Percentiles rank a stretch among this genome's conserved stretches.
phyloP scores from a whole-genome alignment of 495 filamentous ascomycete species.

The Penicillium odoratum region DNA sequence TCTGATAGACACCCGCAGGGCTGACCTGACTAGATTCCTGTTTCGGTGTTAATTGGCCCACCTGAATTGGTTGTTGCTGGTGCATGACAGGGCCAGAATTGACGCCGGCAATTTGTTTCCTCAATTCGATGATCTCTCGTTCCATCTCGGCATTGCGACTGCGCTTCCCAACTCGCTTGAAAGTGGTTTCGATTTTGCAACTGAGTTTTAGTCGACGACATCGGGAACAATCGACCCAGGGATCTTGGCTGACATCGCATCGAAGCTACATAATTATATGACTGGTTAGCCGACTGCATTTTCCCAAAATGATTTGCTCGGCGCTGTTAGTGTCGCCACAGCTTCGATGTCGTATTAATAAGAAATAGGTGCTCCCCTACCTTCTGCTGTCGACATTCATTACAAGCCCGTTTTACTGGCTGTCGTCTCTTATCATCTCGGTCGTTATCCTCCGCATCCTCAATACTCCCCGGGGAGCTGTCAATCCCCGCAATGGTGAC shows the following conservation, averaged over 20 bases:
- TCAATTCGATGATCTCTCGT: constrained; percentile 57
- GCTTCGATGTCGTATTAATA: constrained; percentile 6
- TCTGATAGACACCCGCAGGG: constrained; percentile 43
- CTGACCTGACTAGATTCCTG: constrained; percentile 52
- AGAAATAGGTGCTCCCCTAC: constrained; percentile 42
- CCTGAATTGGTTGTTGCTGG: constrained; percentile 47
- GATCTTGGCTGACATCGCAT: constrained; percentile 88
- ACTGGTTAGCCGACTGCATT: constrained; percentile 9
- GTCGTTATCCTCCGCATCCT: constrained; percentile 62
- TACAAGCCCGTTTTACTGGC: constrained; percentile 86
- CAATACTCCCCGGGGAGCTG: constrained; percentile 69
- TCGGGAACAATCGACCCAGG: constrained; percentile 76
- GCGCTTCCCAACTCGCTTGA: constrained; percentile 90
- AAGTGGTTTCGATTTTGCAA: constrained; percentile 92
- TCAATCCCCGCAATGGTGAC: constrained; percentile 52
- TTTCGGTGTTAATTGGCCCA: constrained; percentile 53
- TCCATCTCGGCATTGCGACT: constrained; percentile 93
- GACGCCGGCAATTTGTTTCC: constrained; percentile 64
- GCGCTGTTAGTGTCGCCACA: not conserved
- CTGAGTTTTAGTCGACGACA: constrained; percentile 83
- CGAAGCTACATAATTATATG: constrained; percentile 57
- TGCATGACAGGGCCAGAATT: constrained; percentile 40
- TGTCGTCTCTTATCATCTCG: constrained; percentile 64
- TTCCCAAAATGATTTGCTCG: not conserved
- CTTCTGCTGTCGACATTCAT: constrained; percentile 96